Evolutionary conservation across 345 rosid species (phyloP), one percentile per base, ranked within the genome.

Genomic region (Gossypium thurberi): DNA sequence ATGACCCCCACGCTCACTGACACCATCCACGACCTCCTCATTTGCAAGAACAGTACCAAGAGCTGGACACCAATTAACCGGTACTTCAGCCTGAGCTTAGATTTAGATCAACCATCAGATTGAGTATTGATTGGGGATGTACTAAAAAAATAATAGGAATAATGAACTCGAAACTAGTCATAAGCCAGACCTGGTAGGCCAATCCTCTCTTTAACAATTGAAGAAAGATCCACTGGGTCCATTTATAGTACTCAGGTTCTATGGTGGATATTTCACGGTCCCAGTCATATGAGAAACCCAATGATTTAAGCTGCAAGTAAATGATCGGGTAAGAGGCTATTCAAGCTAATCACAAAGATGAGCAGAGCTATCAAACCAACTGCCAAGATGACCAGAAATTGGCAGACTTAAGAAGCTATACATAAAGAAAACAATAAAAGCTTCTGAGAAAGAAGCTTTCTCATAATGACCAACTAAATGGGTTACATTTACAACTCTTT

Each of bases 141-240:
- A 53, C 13, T 3, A 68, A 50, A 50, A 0, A 4, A 50, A 50
- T 50, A 68, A 26, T 68, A 37, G 53, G 43, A 71, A 55, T 23
- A 69, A 61, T 11, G 46, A 65, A 47, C 51, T 64, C 8, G 65
- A 73, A 76, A 65, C 47, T 23, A 60, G 71, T 61, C 18, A 75
- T 48, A 48, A 82, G 61, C 69, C 73, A 44, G 73, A 91, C 97
- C 96, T 94, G 98, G 84, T 91, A 94, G 65, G 97, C 98, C 80
- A 94, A 85, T 81, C 98, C 98, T 84, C 95, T 87, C 90, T 89
- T 91, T 76, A 90, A 80, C 74, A 94, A 81, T 83, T 91, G 98
- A 79, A 94, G 98, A 85, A 91, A 94, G 58, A 94, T 90, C 98
- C 98, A 94, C 14, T 91, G 98, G 37, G 98, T 94, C 97, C 98